phyloP scores from a whole-genome alignment of 352 stramenopile genomes.

The Globisporangium iwayamae region DNA sequence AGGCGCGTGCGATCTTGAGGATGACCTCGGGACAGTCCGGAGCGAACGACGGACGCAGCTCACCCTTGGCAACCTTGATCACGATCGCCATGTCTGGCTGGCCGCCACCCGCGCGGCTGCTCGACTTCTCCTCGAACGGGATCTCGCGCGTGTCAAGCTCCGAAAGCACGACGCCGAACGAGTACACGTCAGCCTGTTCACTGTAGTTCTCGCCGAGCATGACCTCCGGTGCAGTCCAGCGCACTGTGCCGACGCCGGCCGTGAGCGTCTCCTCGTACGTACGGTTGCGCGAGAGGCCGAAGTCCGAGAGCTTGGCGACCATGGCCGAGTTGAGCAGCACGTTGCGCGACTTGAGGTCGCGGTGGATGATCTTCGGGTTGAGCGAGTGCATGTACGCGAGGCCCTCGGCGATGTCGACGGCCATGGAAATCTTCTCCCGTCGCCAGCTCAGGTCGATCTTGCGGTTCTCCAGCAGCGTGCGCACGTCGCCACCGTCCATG shows the following conservation, averaged over 20 bases:
- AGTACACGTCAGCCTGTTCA: conserved; percentile 86
- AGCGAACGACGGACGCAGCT: conserved; percentile 73
- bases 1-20: conserved; percentile 72
- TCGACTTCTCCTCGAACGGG: conserved; percentile 84
- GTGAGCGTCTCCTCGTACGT: conserved; percentile 86
- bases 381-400: conserved; percentile 85
- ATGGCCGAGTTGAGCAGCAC: conserved; percentile 75
- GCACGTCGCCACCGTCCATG: conserved; percentile 83
- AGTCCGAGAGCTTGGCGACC: conserved; percentile 84
- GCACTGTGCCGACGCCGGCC: conserved; percentile 76
- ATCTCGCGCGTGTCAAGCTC: conserved; percentile 87
- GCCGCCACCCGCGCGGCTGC: conserved; percentile 45
- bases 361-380: conserved; percentile 81
- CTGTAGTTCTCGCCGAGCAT: conserved; percentile 88
- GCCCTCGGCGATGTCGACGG: conserved; percentile 76
- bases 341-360: conserved; percentile 82
- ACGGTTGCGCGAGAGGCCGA: conserved; percentile 76
- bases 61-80: conserved; percentile 73
- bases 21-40: conserved; percentile 41
- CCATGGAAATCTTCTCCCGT: conserved; percentile 83
- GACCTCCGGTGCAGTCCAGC: conserved; percentile 84
- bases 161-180: conserved; percentile 84
- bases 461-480: conserved; percentile 74
- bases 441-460: conserved; percentile 82
- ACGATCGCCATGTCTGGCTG: conserved; percentile 82